Percentiles rank a stretch among this genome's conserved stretches.
Conservation (phyloP, 495 filamentous ascomycete genomes). For the Penicillium maclennaniae region DNA sequence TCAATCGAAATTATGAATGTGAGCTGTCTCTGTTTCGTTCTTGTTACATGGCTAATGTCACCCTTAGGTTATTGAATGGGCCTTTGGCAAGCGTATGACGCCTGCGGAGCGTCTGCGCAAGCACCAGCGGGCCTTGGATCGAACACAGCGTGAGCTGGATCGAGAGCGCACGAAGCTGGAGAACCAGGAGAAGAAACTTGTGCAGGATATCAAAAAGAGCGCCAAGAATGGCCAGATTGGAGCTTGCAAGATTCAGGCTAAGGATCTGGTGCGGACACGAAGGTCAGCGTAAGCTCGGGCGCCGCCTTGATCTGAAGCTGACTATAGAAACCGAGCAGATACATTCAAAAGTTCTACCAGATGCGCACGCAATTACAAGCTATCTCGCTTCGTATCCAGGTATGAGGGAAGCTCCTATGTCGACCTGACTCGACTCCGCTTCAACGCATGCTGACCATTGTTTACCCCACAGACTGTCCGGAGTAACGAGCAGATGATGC, state of each 20-base stretch:
- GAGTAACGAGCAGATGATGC: slow-evolving; percentile 99
- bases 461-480: slow-evolving; percentile 69
- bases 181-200: slow-evolving; percentile 96
- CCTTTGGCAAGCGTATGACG: slow-evolving; percentile 97
- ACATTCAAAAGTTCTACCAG: slow-evolving; percentile 96
- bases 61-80: slow-evolving; percentile 88
- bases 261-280: slow-evolving; percentile 90
- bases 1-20: slow-evolving; percentile 55
- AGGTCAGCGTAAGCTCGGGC: slow-evolving; percentile 46
- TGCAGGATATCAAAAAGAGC: slow-evolving; percentile 93
- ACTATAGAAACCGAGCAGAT: slow-evolving; percentile 46
- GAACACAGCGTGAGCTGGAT: slow-evolving; percentile 93
- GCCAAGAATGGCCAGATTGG: slow-evolving; percentile 97
- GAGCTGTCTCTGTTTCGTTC: slow-evolving; percentile 11
- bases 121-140: slow-evolving; percentile 93
- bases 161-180: slow-evolving; percentile 91
- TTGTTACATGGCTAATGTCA: slow-evolving; percentile 4
- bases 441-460: slow-evolving; percentile 2
- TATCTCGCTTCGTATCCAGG: slow-evolving; percentile 91
- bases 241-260: slow-evolving; percentile 94
- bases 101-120: slow-evolving; percentile 94
- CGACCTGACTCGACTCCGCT: neutral
- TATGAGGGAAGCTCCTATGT: slow-evolving; percentile 31
- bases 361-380: slow-evolving; percentile 97
- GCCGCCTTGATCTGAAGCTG: slow-evolving; percentile 1